phyloP scores from a whole-genome alignment of 352 stramenopile species.

The Thraustotheca clavata region DNA sequence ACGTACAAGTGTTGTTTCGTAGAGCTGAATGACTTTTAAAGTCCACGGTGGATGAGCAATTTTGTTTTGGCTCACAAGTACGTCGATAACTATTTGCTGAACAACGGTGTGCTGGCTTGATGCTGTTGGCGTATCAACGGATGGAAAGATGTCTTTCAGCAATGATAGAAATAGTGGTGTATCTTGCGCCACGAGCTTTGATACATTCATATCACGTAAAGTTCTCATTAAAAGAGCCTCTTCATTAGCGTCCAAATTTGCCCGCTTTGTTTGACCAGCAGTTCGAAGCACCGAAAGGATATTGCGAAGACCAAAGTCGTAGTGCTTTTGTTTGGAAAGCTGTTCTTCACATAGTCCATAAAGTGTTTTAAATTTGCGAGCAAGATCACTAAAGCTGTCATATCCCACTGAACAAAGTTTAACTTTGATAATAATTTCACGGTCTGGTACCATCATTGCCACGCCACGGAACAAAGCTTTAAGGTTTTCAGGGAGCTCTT shows the following conservation, averaged over 20 bases:
- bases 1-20: conserved; percentile 89
- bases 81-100: conserved; percentile 46
- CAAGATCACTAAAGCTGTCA: conserved; percentile 87
- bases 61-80: conserved; percentile 58
- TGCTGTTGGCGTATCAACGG: conserved; percentile 36
- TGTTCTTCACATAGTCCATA: conserved; percentile 94
- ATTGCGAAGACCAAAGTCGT: conserved; percentile 91
- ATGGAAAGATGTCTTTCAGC: conserved; percentile 80
- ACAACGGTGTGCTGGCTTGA: conserved; percentile 68
- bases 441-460: conserved; percentile 96
- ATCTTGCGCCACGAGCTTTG: conserved; percentile 89
- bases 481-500: conserved; percentile 89
- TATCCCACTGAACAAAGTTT: conserved; percentile 93
- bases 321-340: conserved; percentile 88
- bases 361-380: conserved; percentile 93
- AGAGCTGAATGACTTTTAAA: conserved; percentile 88
- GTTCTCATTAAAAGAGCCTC: conserved; percentile 93
- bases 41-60: conserved; percentile 65
- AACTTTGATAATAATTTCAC: conserved; percentile 93
- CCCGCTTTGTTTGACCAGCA: conserved; percentile 90
- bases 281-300: conserved; percentile 95
- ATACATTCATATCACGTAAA: conserved; percentile 90
- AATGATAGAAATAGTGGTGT: conserved; percentile 89
- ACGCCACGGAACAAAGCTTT: conserved; percentile 91
- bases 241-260: conserved; percentile 90